These are phyloP conservation scores for Chalciporus sp. DNA, from an alignment of 1,284 basidiomycete genomes.

Conservation along the genomic window DNA sequence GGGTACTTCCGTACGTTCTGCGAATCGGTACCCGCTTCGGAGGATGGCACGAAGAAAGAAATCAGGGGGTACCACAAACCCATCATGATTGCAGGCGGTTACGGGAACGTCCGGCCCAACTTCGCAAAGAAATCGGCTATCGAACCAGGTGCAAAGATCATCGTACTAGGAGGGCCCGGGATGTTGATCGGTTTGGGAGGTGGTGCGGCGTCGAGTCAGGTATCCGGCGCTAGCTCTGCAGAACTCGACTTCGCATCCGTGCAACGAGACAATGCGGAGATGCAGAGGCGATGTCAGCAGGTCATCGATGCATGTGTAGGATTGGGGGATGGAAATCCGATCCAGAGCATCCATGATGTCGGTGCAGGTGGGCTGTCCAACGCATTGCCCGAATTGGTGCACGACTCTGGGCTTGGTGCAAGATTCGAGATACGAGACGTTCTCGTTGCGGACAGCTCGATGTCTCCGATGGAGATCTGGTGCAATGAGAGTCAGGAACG, in stretches of 20 bases:
- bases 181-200: conserved; percentile 97
- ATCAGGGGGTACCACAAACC: conserved; percentile 99
- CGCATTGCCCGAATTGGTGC: conserved; percentile 95
- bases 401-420: conserved; percentile 91
- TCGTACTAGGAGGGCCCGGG: conserved; percentile 97
- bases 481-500: conserved; percentile 99
- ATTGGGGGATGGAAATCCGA: conserved; percentile 73
- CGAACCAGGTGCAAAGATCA: conserved; percentile 78
- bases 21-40: conserved; percentile 61
- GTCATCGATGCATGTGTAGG: conserved; percentile 92
- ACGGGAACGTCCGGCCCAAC: conserved; percentile 87
- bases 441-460: conserved; percentile 86
- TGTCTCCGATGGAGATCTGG: conserved; percentile 99
- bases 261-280: conserved; percentile 97
- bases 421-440: conserved; percentile 95
- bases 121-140: conserved; percentile 82
- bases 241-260: conserved; percentile 98
- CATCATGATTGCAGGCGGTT: conserved; percentile 98
- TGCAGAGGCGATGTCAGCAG: conserved; percentile 96
- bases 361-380: conserved; percentile 97
- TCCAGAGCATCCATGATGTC: conserved; percentile 97
- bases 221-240: conserved; percentile 84
- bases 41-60: conserved; percentile 46
- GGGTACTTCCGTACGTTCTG: conserved; percentile 92
- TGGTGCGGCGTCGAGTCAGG: conserved; percentile 93